These are phyloP conservation scores for Lactarius indigo DNA, from an alignment of 768 basidiomycete species.

Conservation along the genomic window DNA sequence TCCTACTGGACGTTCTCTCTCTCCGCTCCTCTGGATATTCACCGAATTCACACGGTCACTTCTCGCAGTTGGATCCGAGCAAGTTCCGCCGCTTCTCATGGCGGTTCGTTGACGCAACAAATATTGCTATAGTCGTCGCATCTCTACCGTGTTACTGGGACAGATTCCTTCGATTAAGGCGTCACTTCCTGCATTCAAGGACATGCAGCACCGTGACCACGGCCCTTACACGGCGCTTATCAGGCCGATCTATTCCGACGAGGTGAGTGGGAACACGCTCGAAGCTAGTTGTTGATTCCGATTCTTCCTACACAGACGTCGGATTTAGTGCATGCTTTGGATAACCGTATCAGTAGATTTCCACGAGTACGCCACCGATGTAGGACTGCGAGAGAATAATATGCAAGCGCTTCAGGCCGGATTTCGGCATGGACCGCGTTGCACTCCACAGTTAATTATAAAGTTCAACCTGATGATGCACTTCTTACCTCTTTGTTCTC, in stretches of 20 bases:
- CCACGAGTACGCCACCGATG: not conserved
- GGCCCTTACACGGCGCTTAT: not conserved
- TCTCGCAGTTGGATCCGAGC: not conserved
- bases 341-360: not conserved
- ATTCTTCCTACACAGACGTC: not conserved
- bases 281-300: not conserved
- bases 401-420: not conserved
- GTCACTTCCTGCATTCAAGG: not conserved
- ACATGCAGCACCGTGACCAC: not conserved
- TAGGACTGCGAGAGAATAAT: not conserved
- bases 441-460: not conserved
- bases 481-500: not conserved
- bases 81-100: not conserved
- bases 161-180: not conserved
- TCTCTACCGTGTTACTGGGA: not conserved
- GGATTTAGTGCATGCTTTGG: not conserved
- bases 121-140: not conserved
- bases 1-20: not conserved
- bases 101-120: not conserved
- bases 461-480: not conserved
- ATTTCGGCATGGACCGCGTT: not conserved
- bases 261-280: not conserved
- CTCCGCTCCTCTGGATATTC: not conserved
- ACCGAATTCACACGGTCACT: not conserved
- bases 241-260: not conserved